Conservation (phyloP, 2,329 filamentous ascomycete species). For the Bipolaris oryzae region DNA sequence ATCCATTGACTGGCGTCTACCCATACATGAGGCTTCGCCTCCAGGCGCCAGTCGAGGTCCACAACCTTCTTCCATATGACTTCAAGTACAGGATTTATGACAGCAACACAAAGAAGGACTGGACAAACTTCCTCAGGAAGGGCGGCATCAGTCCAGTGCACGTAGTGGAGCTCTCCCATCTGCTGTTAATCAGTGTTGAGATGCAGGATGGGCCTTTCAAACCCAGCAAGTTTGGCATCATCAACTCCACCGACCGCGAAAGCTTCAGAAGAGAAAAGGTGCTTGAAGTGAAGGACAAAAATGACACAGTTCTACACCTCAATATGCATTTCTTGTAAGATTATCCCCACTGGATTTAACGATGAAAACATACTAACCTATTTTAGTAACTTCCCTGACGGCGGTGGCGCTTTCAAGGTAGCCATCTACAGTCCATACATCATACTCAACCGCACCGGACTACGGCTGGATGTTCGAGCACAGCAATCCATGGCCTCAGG, state of each 20-base stretch:
- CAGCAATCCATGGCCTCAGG: conserved; percentile 88
- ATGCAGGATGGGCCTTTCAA: conserved; percentile 97
- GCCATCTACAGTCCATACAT: conserved; percentile 95
- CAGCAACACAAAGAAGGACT: conserved; percentile 97
- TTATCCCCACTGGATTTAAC: neutral
- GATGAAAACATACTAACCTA: conserved; percentile 18
- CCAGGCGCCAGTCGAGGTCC: conserved; percentile 89
- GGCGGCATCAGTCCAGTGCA: conserved; percentile 97
- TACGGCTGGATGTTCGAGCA: conserved; percentile 84
- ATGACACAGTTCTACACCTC: conserved; percentile 77
- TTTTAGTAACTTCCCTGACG: conserved; percentile 74
- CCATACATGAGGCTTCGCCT: conserved; percentile 94
- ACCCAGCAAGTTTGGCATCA: conserved; percentile 94
- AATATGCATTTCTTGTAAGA: conserved; percentile 84
- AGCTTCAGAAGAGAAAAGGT: conserved; percentile 86
- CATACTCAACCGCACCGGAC: conserved; percentile 90
- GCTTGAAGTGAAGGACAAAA: conserved; percentile 81
- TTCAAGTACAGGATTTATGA: conserved; percentile 99
- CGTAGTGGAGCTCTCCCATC: conserved; percentile 92
- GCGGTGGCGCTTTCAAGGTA: conserved; percentile 94
- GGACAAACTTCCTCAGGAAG: conserved; percentile 97
- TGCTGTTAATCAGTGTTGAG: conserved; percentile 89
- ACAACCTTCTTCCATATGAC: conserved; percentile 94
- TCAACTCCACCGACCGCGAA: conserved; percentile 86
- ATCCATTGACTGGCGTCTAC: conserved; percentile 83